phyloP scores from a whole-genome alignment of 495 filamentous ascomycete genomes.

The Xylaria bambusicola region DNA sequence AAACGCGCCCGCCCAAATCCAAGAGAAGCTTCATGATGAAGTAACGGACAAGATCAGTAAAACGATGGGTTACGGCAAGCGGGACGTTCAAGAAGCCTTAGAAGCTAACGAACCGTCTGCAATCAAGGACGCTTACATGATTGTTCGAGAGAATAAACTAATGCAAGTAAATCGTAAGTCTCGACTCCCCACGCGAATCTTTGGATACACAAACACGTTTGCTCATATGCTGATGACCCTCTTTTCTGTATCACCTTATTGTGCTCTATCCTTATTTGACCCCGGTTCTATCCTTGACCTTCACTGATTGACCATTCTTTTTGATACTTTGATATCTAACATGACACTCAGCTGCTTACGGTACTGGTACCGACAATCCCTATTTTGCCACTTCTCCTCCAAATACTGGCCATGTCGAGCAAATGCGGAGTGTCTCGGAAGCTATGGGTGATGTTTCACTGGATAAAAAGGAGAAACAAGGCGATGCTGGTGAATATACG shows the following conservation, averaged over 20 bases:
- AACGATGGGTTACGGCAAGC: constrained; percentile 94
- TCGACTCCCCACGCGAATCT: constrained; percentile 5
- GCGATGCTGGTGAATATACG: constrained; percentile 14
- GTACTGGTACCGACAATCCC: constrained; percentile 38
- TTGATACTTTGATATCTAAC: constrained; percentile 5
- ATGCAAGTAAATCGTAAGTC: constrained; percentile 91
- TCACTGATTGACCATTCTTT: background rate
- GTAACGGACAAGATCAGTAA: constrained; percentile 94
- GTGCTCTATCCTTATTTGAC: background rate
- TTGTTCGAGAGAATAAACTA: constrained; percentile 95
- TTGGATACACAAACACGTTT: constrained; percentile 6
- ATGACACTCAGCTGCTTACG: constrained; percentile 29
- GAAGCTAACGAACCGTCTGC: constrained; percentile 90
- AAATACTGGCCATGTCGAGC: constrained; percentile 30
- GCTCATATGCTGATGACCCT: background rate
- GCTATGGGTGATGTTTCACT: constrained; percentile 17
- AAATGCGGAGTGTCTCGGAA: constrained; percentile 32
- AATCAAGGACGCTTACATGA: constrained; percentile 98
- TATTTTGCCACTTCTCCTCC: constrained; percentile 42
- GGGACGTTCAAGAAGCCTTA: constrained; percentile 92
- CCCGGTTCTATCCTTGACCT: background rate
- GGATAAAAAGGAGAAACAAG: constrained; percentile 15
- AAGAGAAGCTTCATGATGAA: constrained; percentile 85
- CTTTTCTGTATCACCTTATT: background rate
- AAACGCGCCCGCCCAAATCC: constrained; percentile 71